These are phyloP conservation scores for Xylaria nigripes DNA, from an alignment of 495 filamentous ascomycete species.

Conservation along the genomic window DNA sequence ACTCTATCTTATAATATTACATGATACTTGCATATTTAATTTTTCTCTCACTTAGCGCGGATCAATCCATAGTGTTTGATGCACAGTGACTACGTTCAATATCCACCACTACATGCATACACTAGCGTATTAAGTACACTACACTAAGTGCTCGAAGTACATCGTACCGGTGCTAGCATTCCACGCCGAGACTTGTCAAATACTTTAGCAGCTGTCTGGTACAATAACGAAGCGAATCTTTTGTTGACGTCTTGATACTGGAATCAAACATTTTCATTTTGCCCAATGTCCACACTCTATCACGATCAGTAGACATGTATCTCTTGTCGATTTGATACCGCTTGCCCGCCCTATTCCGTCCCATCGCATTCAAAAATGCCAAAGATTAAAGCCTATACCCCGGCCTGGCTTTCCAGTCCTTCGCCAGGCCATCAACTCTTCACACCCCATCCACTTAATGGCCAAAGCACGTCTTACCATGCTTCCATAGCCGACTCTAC, in stretches of 20 bases:
- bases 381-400: conserved; percentile 70
- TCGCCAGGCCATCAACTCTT: conserved; percentile 69
- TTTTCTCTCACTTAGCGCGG: too few relatives aligned
- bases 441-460: conserved; percentile 28
- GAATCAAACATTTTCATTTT: not conserved
- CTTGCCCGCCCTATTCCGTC: conserved; percentile 6
- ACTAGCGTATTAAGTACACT: too few relatives aligned
- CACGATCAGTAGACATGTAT: conserved; percentile 1
- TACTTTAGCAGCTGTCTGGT: too few relatives aligned
- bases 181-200: too few relatives aligned
- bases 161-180: too few relatives aligned
- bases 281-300: not conserved
- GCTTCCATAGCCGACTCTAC: conserved; percentile 30
- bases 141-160: too few relatives aligned
- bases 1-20: too few relatives aligned
- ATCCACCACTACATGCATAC: too few relatives aligned
- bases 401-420: conserved; percentile 70
- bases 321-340: not conserved
- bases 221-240: too few relatives aligned
- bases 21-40: too few relatives aligned
- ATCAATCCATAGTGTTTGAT: too few relatives aligned
- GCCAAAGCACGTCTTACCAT: conserved; percentile 24
- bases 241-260: not conserved
- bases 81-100: too few relatives aligned
- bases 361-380: conserved; percentile 50